Percentiles rank a stretch among this genome's conserved stretches.
phyloP scores from a whole-genome alignment of 495 filamentous ascomycete species.

The Aspergillus diversus region DNA sequence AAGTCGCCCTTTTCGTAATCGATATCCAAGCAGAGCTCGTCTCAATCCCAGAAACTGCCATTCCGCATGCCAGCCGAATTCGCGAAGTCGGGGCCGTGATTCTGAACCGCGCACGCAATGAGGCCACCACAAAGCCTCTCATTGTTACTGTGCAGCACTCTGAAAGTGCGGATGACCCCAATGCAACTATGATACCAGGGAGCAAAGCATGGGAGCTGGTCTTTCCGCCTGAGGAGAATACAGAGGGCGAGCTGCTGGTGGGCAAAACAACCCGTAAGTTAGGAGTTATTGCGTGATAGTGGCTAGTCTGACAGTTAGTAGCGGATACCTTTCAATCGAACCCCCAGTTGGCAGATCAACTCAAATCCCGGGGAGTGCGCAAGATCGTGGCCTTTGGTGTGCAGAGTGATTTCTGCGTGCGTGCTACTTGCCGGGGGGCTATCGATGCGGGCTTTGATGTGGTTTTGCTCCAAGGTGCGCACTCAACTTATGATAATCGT shows the following conservation, averaged over 20 bases:
- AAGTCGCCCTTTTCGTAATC: slow-evolving; percentile 6
- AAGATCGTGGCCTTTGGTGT: slow-evolving; percentile 8
- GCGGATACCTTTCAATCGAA: slow-evolving; percentile 13
- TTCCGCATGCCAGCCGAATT: slow-evolving; percentile 7
- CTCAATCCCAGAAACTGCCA: neutral
- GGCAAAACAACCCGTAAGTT: slow-evolving; percentile 6
- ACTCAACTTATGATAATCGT: slow-evolving; percentile 9
- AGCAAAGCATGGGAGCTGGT: slow-evolving; percentile 10
- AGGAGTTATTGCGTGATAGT: neutral
- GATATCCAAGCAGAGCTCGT: slow-evolving; percentile 11
- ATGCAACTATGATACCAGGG: neutral
- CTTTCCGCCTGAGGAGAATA: neutral
- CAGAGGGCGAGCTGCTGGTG: slow-evolving; percentile 1
- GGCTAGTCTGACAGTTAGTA: neutral
- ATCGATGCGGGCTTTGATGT: slow-evolving; percentile 9
- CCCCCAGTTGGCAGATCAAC: neutral
- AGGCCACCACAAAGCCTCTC: neutral
- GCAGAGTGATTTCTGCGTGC: slow-evolving; percentile 7
- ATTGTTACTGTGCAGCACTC: slow-evolving; percentile 11
- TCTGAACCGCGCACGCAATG: slow-evolving; percentile 3
- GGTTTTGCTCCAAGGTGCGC: slow-evolving; percentile 5
- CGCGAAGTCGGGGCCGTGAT: neutral
- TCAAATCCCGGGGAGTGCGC: neutral
- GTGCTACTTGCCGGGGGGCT: slow-evolving; percentile 11
- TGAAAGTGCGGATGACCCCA: neutral